Base-by-base conservation (phyloP, 441 rosid species). In the Pelargonium citronellum region DNA sequence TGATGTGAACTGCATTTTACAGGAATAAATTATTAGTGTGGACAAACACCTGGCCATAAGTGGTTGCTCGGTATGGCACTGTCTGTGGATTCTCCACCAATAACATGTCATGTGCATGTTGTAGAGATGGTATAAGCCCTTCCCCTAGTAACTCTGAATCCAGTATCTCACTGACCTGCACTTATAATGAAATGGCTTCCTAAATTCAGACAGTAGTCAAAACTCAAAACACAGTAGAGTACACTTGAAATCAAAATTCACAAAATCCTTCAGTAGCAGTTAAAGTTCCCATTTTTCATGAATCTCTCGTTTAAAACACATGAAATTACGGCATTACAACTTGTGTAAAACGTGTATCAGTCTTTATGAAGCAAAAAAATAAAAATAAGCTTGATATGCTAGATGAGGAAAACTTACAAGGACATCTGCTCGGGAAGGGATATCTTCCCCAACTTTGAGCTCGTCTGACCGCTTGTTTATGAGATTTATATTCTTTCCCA, bases 91-190 rank as follows among this genome's bases (percentile, higher is more conserved):
- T 89, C 17, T 95, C 87, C 79, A 89, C 96, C 60, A 92, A 81
- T 51, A 95, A 84, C 79, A 58, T 75, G 75, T 92, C 98, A 78
- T 90, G 92, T 24, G 98, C 98, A 84, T 92, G 96, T 75, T 89
- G 98, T 49, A 95, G 84, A 79, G 93, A 87, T 15, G 97, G 99
- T 79, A 95, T 92, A 15, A 95, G 82, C 73, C 99, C 99, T 85
- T 95, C 99, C 63, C 99, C 99, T 70, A 95, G 73, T 39, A 95
- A 77, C 85, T 92, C 98, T 9, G 98, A 95, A 78, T 95, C 98
- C 72, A 95, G 81, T 80, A 92, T 95, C 80, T 95, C 99, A 65
- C 95, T 92, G 2, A 95, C 98, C 99, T 95, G 82, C 71, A 75
- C 41, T 67, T 7, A 73, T 53, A 24, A 22, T 15, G 46, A 34